Evolutionary conservation across 768 basidiomycete genomes (phyloP).

Genomic region (Chiua virens): DNA sequence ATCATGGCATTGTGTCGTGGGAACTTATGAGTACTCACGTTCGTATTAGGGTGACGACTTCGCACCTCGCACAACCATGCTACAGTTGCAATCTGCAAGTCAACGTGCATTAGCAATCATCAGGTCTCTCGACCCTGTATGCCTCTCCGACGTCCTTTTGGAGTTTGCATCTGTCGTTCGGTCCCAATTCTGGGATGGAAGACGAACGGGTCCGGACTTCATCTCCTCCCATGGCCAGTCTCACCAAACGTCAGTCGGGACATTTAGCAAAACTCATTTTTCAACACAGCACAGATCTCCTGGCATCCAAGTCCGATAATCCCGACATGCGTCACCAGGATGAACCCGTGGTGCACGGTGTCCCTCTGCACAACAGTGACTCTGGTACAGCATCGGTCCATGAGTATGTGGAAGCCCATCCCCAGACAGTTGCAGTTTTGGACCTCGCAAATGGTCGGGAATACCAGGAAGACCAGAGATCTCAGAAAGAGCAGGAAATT

Average conservation of each 20-base stretch:
- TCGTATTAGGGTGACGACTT: too few relatives aligned
- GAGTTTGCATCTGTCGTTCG: slow-evolving; percentile 13
- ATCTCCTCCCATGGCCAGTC: slow-evolving; percentile 17
- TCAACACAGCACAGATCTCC: slow-evolving; percentile 8
- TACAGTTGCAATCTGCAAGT: too few relatives aligned
- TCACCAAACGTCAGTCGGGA: slow-evolving; percentile 18
- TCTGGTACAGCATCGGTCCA: neutral
- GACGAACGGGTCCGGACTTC: slow-evolving; percentile 20
- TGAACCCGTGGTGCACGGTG: neutral
- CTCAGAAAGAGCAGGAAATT: neutral
- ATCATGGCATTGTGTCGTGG: too few relatives aligned
- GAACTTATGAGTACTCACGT: too few relatives aligned
- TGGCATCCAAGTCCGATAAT: neutral
- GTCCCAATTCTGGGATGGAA: slow-evolving; percentile 22
- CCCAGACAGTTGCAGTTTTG: slow-evolving; percentile 9
- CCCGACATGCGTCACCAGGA: neutral
- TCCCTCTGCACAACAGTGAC: neutral
- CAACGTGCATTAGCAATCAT: slow-evolving; percentile 3
- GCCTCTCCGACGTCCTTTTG: slow-evolving; percentile 11
- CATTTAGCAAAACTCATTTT: slow-evolving; percentile 15
- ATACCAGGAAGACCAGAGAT: too few relatives aligned
- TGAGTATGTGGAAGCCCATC: neutral
- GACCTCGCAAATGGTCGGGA: slow-evolving; percentile 7
- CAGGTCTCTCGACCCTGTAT: slow-evolving; percentile 7
- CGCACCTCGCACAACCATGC: too few relatives aligned